These are phyloP conservation scores for Fusarium cyanostomum DNA, from an alignment of 2,329 filamentous ascomycete species.

Conservation along the genomic window DNA sequence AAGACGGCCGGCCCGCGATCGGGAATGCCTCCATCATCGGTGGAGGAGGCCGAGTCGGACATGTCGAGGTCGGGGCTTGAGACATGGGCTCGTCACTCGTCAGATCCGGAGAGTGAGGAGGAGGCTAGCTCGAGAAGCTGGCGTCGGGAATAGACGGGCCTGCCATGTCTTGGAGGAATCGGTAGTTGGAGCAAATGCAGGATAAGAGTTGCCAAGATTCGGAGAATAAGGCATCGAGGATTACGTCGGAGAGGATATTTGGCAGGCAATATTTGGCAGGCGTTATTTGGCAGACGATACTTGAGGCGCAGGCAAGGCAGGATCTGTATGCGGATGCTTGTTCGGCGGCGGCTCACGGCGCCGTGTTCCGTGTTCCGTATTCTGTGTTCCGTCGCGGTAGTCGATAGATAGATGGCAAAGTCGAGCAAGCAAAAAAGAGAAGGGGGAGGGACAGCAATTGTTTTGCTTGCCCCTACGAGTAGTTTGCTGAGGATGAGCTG, in stretches of 20 bases:
- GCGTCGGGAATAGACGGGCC: slow-evolving; percentile 20
- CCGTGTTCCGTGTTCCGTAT: no score
- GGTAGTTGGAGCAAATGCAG: background rate
- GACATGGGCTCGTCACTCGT: slow-evolving; percentile 38
- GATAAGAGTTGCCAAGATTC: background rate
- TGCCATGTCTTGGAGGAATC: slow-evolving; percentile 35
- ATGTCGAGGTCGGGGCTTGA: slow-evolving; percentile 35
- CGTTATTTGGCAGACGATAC: slow-evolving; percentile 14
- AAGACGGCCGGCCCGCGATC: slow-evolving; percentile 71
- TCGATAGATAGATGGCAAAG: background rate
- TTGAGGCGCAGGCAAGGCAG: background rate
- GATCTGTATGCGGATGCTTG: no score
- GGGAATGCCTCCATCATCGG: slow-evolving; percentile 46
- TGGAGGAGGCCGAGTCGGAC: slow-evolving; percentile 41
- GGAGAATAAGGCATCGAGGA: background rate
- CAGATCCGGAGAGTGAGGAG: slow-evolving; percentile 19
- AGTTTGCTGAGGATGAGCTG: background rate
- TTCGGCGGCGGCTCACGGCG: slow-evolving; percentile 3
- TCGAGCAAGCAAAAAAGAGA: background rate
- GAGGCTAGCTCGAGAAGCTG: slow-evolving; percentile 28
- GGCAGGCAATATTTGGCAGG: background rate
- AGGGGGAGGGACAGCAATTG: background rate
- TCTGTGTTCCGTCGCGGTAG: slow-evolving; percentile 1
- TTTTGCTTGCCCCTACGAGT: no score
- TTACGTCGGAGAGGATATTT: background rate